Base-by-base conservation (phyloP, 2,329 filamentous ascomycete genomes). In the Magnaporthiopsis incrustans region DNA sequence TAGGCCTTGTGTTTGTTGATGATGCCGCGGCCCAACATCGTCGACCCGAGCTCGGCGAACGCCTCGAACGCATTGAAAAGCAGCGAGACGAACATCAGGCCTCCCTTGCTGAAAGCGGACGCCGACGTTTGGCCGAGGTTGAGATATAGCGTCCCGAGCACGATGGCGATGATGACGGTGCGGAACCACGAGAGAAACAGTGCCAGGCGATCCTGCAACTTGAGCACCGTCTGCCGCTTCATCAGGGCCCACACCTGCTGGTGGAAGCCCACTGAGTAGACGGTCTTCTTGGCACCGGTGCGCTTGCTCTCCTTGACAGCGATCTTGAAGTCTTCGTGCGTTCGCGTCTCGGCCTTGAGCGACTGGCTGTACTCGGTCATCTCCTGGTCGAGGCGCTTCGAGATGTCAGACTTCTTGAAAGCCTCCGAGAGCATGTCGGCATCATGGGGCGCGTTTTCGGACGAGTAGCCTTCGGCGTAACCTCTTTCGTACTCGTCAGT, bases 41-140 rank as follows among this genome's bases (percentile, higher is more conserved):
- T 89, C 14, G 83, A 82, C 0, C 83, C 89, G 0, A 96, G 77
- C 73, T 96, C 91, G 0, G 88, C 85, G 71, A 95, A 93, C 30
- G 91, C 90, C 71, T 92, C 88, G 75, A 96, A 94, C n/a, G 89
- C 89, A 73, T 94, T 94, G 81, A 94, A 94, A 5, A 96, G 77
- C 1, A 96, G 82, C 27, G 89, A 80, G 63, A 92, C 86, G 77
- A 96, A 96, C 62, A 96, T 79, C 1, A 94, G 83, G 78, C 91
- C 91, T 67, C 91, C 91, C 73, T 91, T 87, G 68, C 88, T 90
- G 75, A 95, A 96, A 3, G 90, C 89, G 56, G 88, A 90, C 38
- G 85, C 85, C 1, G 85, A 86, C 0, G 81, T 86, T 62, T 85
- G 75, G 1, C 86, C 85, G 44, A 91, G 82, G 50, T 91, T 79